Percentiles rank a stretch among this genome's conserved stretches.
Conservation (phyloP, 225 moss, liverwort and hornwort species). For the Pseudoscleropodium purum region DNA sequence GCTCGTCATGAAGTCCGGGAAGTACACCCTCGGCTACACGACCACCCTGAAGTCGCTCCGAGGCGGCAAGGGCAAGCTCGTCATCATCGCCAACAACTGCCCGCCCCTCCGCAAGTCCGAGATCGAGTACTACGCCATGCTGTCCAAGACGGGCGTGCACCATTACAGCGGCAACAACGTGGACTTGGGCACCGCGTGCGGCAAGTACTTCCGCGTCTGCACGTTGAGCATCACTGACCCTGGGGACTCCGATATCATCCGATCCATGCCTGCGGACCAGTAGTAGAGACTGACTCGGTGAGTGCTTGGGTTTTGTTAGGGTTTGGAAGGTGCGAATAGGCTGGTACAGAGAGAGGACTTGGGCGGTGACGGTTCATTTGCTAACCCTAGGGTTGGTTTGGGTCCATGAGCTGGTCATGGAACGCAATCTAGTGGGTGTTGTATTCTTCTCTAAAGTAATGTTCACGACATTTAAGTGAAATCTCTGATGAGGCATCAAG, state of each 20-base stretch:
- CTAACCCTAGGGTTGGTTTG: neutral
- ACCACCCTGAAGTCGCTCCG: constrained; percentile 4
- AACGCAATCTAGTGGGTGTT: neutral
- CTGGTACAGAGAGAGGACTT: neutral
- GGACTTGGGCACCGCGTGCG: constrained; percentile 29
- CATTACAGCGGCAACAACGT: constrained; percentile 34
- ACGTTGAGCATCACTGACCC: constrained; percentile 24
- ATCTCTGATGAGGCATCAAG: neutral
- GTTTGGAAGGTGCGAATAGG: neutral
- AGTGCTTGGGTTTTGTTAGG: neutral
- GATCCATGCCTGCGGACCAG: constrained; percentile 15
- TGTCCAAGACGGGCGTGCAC: constrained; percentile 30
- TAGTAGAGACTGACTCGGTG: neutral
- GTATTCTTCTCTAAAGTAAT: neutral
- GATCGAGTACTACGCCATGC: constrained; percentile 35
- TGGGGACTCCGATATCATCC: constrained; percentile 30
- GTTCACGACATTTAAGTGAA: neutral
- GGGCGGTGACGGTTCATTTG: neutral
- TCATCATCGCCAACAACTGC: constrained; percentile 30
- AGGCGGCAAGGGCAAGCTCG: constrained; percentile 13
- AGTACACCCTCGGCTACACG: constrained; percentile 11
- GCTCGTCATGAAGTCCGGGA: constrained; percentile 11
- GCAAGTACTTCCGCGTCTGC: constrained; percentile 16
- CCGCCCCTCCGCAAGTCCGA: constrained; percentile 31
- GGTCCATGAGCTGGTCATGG: neutral